Percentiles rank a stretch among this genome's conserved stretches.
Evolutionary conservation across 192 early-diverging fungal genomes (phyloP).

Genomic region (Mortierella alpina): DNA sequence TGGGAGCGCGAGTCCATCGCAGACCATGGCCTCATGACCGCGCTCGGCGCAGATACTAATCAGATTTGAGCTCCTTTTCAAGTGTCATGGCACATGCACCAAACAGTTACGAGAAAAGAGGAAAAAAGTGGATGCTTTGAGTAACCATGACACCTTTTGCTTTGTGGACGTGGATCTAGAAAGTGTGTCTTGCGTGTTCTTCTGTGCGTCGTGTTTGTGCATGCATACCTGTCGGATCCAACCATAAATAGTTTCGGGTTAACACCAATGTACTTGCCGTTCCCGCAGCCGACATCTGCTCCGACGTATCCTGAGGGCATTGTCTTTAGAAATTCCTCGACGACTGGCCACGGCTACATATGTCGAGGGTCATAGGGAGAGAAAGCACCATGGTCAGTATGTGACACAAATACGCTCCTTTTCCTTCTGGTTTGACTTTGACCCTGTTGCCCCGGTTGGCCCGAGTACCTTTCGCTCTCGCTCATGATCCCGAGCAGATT

Average conservation of each 20-base stretch:
- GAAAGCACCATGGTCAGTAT: neutral
- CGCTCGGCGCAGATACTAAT: constrained; percentile 79
- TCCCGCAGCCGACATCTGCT: constrained; percentile 96
- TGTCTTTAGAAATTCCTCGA: constrained; percentile 80
- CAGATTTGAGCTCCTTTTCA: constrained; percentile 75
- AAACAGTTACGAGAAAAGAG: neutral
- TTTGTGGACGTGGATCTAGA: neutral
- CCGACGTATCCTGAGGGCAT: constrained; percentile 80
- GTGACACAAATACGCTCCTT: neutral
- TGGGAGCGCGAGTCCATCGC: constrained; percentile 83
- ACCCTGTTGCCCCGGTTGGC: too few relatives aligned
- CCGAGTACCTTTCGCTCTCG: too few relatives aligned
- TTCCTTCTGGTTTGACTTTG: neutral
- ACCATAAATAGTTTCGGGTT: constrained; percentile 83
- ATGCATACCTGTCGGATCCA: constrained; percentile 82
- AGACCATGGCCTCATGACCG: constrained; percentile 84
- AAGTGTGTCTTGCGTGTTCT: neutral
- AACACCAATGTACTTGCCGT: constrained; percentile 96
- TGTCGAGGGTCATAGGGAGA: neutral
- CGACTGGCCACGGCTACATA: constrained; percentile 92
- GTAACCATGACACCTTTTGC: neutral
- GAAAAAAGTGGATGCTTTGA: constrained; percentile 1
- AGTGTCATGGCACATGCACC: too few relatives aligned
- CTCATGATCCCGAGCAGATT: too few relatives aligned
- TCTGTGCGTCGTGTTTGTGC: constrained; percentile 15